These are phyloP conservation scores for Brassica nigra DNA, from an alignment of 345 rosid species.

Conservation along the genomic window DNA sequence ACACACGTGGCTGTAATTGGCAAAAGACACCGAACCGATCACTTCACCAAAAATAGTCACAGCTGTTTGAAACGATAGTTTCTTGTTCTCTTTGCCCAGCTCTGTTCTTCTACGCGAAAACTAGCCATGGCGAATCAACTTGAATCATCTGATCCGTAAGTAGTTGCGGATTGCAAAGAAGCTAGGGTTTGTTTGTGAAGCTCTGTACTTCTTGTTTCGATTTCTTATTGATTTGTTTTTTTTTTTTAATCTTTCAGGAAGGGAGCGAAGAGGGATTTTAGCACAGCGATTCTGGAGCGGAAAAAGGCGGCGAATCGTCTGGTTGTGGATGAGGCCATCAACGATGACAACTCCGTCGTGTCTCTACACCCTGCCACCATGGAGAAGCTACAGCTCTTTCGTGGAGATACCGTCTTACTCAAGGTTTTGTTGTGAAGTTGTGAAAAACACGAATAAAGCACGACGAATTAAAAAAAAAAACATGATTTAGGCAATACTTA, in stretches of 20 bases:
- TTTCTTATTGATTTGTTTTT: not conserved
- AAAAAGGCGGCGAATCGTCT: slow-evolving; percentile 71
- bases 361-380: slow-evolving; percentile 64
- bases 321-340: slow-evolving; percentile 66
- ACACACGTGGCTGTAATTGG: not conserved
- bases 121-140: slow-evolving; percentile 44
- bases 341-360: slow-evolving; percentile 80
- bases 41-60: not conserved
- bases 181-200: not conserved
- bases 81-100: slow-evolving; percentile 2
- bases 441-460: too few relatives aligned
- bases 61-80: slow-evolving; percentile 2
- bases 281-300: slow-evolving; percentile 72
- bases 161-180: not conserved
- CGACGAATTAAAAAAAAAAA: too few relatives aligned
- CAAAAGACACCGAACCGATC: not conserved
- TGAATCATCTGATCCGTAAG: slow-evolving; percentile 67
- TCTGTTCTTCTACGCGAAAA: slow-evolving; percentile 10
- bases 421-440: slow-evolving; percentile 43
- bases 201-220: not conserved
- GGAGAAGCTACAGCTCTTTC: slow-evolving; percentile 79
- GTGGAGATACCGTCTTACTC: slow-evolving; percentile 70
- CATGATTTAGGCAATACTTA: not conserved
- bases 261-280: slow-evolving; percentile 63
- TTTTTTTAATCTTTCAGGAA: slow-evolving; percentile 38